Evolutionary conservation across 768 basidiomycete species (phyloP).

Genomic region (Tylopilus plumbeoviolaceoides): DNA sequence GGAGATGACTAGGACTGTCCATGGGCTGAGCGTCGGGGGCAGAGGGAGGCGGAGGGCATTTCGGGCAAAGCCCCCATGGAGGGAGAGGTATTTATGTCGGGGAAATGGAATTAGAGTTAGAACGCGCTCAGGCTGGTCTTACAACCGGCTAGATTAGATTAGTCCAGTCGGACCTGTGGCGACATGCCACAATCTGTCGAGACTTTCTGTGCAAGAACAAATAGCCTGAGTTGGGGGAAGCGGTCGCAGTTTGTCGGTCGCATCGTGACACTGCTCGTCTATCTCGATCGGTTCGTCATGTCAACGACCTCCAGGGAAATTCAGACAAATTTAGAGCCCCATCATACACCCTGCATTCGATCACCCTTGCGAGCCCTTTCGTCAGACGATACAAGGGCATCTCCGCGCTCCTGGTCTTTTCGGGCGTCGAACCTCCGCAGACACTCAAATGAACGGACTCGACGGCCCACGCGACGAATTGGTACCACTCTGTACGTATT

Average conservation of each 20-base stretch:
- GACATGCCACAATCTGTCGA: not conserved
- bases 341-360: slow-evolving; percentile 2
- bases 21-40: slow-evolving; percentile 23
- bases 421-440: slow-evolving; percentile 30
- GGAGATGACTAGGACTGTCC: slow-evolving; percentile 20
- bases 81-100: slow-evolving; percentile 31
- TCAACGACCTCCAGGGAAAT: slow-evolving; percentile 18
- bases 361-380: slow-evolving; percentile 7
- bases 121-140: slow-evolving; percentile 14
- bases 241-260: not conserved
- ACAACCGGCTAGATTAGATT: slow-evolving; percentile 28
- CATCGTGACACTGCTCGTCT: not conserved
- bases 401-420: slow-evolving; percentile 24
- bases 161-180: slow-evolving; percentile 20
- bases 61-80: slow-evolving; percentile 18
- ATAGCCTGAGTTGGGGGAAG: too few species aligned
- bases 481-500: slow-evolving; percentile 16
- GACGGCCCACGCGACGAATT: slow-evolving; percentile 18
- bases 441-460: slow-evolving; percentile 25
- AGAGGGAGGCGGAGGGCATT: slow-evolving; percentile 28
- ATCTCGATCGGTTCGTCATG: slow-evolving; percentile 14
- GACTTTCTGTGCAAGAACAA: slow-evolving; percentile 4
- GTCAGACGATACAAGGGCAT: slow-evolving; percentile 15
- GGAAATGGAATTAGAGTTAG: slow-evolving; percentile 30
- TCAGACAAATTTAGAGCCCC: slow-evolving; percentile 10